These are phyloP conservation scores for Gentiana dahurica DNA, from an alignment of 257 asterid species.

Conservation along the genomic window DNA sequence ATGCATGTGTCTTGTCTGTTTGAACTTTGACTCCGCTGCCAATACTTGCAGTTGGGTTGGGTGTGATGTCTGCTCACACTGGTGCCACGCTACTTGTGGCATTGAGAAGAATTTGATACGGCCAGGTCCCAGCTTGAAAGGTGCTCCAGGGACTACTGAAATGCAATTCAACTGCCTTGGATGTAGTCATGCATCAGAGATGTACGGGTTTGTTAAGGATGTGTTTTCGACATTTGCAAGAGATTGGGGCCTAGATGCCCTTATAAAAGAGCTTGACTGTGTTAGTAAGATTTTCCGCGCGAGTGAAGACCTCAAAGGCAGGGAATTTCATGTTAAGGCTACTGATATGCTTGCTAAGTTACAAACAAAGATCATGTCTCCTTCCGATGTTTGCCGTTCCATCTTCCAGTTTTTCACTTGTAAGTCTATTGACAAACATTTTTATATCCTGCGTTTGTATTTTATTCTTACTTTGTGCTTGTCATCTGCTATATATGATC, in stretches of 20 bases:
- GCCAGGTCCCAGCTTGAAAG: slow-evolving; percentile 61
- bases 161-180: slow-evolving; percentile 87
- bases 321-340: slow-evolving; percentile 60
- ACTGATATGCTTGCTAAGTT: slow-evolving; percentile 53
- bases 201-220: slow-evolving; percentile 93
- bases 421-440: slow-evolving; percentile 46
- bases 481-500: too few relatives aligned
- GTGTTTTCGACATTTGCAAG: slow-evolving; percentile 58
- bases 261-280: slow-evolving; percentile 73
- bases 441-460: slow-evolving; percentile 3
- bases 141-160: slow-evolving; percentile 59
- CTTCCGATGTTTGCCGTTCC: slow-evolving; percentile 57
- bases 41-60: slow-evolving; percentile 98
- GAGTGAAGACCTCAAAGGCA: slow-evolving; percentile 80
- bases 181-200: slow-evolving; percentile 74
- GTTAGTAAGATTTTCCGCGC: slow-evolving; percentile 49
- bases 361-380: slow-evolving; percentile 44
- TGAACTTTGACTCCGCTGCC: slow-evolving; percentile 70
- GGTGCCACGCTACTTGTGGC: slow-evolving; percentile 91
- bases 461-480: too few relatives aligned
- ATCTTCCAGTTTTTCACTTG: slow-evolving; percentile 69
- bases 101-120: slow-evolving; percentile 55
- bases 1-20: slow-evolving; percentile 93
- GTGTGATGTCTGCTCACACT: slow-evolving; percentile 77
- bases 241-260: slow-evolving; percentile 57